These are phyloP conservation scores for Lachnum nothofagi DNA, from an alignment of 2,329 filamentous ascomycete species.

Conservation along the genomic window DNA sequence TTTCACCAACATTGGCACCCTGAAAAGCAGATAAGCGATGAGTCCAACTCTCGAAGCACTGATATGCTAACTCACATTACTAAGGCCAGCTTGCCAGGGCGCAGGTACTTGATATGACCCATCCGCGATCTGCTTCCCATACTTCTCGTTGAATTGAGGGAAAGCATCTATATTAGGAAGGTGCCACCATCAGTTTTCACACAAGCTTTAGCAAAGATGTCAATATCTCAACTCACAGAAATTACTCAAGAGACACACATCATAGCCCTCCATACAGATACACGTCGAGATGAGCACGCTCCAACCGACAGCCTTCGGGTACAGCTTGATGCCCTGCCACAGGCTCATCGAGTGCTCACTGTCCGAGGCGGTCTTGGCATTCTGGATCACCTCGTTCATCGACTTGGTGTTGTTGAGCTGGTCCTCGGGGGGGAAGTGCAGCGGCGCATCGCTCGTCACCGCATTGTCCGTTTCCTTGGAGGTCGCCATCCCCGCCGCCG, in stretches of 20 bases:
- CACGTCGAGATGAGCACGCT: conserved; percentile 82
- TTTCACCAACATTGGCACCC: conserved; percentile 35
- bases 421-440: conserved; percentile 24
- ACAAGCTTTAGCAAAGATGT: no score
- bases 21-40: conserved; percentile 4
- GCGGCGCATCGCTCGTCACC: conserved; percentile 7
- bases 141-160: conserved; percentile 35
- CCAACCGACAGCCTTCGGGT: conserved; percentile 83
- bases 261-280: conserved; percentile 89
- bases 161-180: conserved; percentile 14
- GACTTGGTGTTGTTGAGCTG: conserved; percentile 22
- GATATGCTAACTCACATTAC: conserved; percentile 22
- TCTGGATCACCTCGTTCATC: conserved; percentile 33
- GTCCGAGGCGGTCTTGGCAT: conserved; percentile 48
- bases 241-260: conserved; percentile 45
- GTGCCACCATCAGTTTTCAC: neutral
- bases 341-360: conserved; percentile 68
- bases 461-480: neutral
- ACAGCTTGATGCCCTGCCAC: conserved; percentile 70
- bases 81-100: conserved; percentile 34
- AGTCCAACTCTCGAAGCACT: neutral
- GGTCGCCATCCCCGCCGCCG: neutral
- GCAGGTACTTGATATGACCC: conserved; percentile 34
- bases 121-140: conserved; percentile 31
- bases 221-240: conserved; percentile 31